Evolutionary conservation across 176 grass and related monocot species (phyloP), one percentile per base, ranked within the genome.

Genomic region (Saccharum spontaneum): DNA sequence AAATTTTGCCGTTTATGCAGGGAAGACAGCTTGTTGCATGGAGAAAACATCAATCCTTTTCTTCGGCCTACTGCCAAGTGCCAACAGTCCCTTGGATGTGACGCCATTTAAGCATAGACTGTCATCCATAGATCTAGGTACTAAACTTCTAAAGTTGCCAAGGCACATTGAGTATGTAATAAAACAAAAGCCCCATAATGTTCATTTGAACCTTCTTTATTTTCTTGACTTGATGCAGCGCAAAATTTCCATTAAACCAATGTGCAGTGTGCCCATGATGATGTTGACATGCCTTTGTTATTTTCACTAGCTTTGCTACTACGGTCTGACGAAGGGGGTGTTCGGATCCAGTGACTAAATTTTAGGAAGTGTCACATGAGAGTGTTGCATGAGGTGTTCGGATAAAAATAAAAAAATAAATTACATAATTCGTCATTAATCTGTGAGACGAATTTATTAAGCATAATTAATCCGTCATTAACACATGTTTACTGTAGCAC

Each of bases 31-130:
- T 71, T 82, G 54, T 57, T 54, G 1, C 34, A 82, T 7, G 50
- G 33, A 62, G 34, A 54, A 18, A 64, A 77, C 71, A 90, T 77
- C 73, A 14, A 54, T 86, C 66, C 72, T 66, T 78, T 86, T 33
- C 73, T 82, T 57, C 44, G 22, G 24, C 26, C 26, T 66, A 41
- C n/a, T 23, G 28, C 72, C 45, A 49, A 74, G 0, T 12, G 8
- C 2, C 17, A 50, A 17, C 31, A 54, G 8, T 16, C 31, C 41
- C n/a, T 85, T 43, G 59, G 3, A 55, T 12, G 43, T 1, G 76
- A 49, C 84, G 15, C 18, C 12, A 20, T 16, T 72, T 22, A 64
- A 64, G 39, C 40, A 73, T 11, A 28, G 38, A 48, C 7, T 62
- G 4, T 23, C 60, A 10, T 68, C 43, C 73, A 41, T 22, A 6